These are phyloP conservation scores for Penicillium fuscoglaucum DNA, from an alignment of 2,329 filamentous ascomycete genomes.

Conservation along the genomic window DNA sequence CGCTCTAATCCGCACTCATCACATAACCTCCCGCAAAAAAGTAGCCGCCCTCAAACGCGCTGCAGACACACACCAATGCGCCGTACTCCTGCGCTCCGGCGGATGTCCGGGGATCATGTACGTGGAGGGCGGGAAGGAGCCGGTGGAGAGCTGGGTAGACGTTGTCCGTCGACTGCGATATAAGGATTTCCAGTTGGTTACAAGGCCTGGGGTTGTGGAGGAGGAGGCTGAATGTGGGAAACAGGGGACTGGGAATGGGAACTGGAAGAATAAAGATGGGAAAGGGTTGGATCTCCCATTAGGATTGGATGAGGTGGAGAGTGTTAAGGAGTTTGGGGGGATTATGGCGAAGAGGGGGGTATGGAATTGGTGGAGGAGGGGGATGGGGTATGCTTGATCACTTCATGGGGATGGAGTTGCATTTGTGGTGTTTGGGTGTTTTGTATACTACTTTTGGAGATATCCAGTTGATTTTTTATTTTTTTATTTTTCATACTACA, in stretches of 20 bases:
- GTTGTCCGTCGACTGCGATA: constrained; percentile 66
- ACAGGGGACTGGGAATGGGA: background rate
- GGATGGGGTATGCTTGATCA: constrained; percentile 56
- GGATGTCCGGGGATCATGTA: constrained; percentile 77
- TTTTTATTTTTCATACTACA: background rate
- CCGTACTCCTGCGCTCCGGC: constrained; percentile 66
- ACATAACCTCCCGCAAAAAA: constrained; percentile 80
- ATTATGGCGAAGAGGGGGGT: constrained; percentile 63
- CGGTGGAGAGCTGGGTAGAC: constrained; percentile 64
- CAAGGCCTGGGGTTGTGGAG: constrained; percentile 49
- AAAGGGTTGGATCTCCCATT: background rate
- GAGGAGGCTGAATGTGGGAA: constrained; percentile 17
- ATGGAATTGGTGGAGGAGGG: constrained; percentile 65
- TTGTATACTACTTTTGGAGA: background rate
- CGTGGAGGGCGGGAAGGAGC: constrained; percentile 59
- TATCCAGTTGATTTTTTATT: background rate
- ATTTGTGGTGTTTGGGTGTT: background rate
- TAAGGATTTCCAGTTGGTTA: constrained; percentile 69
- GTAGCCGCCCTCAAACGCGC: constrained; percentile 64
- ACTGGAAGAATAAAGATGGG: constrained; percentile 2
- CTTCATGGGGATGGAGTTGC: background rate
- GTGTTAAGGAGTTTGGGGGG: constrained; percentile 64
- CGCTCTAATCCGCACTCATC: constrained; percentile 73
- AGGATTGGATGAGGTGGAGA: constrained; percentile 59
- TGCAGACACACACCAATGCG: constrained; percentile 60